A percentile compares a stretch with the other conserved stretches of the same genome.
These are phyloP conservation scores for Hanseniaspora valbyensis DNA, from an alignment of 805 yeast genomes.

Conservation along the genomic window DNA sequence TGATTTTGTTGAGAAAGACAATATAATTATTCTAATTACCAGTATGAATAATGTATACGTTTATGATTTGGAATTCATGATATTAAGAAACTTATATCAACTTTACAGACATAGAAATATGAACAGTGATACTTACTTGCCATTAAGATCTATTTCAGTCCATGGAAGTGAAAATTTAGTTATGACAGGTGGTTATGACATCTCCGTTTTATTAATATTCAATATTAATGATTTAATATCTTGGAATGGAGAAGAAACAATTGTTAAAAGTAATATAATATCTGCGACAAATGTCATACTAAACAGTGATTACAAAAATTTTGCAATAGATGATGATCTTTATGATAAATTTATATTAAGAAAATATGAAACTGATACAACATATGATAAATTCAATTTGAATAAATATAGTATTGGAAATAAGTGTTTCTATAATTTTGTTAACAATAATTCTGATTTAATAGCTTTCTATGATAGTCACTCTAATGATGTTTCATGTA, in stretches of 20 bases:
- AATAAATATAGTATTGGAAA: neutral
- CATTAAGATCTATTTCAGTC: neutral
- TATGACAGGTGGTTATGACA: conserved; percentile 10
- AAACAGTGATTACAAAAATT: neutral
- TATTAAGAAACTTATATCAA: neutral
- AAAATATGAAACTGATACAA: neutral
- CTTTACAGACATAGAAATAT: conserved; percentile 4
- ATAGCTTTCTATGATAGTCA: neutral
- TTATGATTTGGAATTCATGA: neutral
- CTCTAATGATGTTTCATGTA: neutral
- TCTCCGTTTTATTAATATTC: conserved; percentile 3
- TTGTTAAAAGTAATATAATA: neutral
- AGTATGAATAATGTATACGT: conserved; percentile 9
- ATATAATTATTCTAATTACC: neutral
- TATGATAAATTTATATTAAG: conserved; percentile 13
- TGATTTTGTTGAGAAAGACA: neutral
- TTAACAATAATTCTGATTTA: neutral
- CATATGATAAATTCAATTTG: neutral
- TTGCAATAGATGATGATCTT: neutral
- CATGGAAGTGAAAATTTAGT: conserved; percentile 2
- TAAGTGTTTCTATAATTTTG: neutral
- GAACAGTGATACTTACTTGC: neutral
- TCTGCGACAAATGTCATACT: neutral
- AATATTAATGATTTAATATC: neutral
- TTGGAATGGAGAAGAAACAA: neutral